Evolutionary conservation across 495 filamentous ascomycete genomes (phyloP), one percentile per base, ranked within the genome.

Genomic region (Hypoxylon trugodes): DNA sequence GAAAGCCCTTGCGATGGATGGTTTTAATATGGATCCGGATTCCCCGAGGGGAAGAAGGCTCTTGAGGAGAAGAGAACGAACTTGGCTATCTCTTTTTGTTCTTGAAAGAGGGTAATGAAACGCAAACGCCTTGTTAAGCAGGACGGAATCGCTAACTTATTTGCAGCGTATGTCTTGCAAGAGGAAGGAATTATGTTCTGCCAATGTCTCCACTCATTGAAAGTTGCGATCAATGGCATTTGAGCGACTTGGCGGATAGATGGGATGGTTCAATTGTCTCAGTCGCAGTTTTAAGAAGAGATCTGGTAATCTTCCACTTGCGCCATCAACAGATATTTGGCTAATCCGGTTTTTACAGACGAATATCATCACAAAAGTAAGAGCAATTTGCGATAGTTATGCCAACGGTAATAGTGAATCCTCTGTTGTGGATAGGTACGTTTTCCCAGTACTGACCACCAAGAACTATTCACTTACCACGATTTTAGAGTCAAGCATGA

Each of bases 11-110:
- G 77, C 82, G 33, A 79, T 91, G 65, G 88, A 90, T 72, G 87
- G 87, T 1, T 90, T 89, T 67, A 78, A 77, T 16, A 76, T 90
- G 6, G 86, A 88, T 49, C 79, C 86, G n/a, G 64, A 28, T 1
- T 89, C 85, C 1, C 80, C 84, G 53, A 79, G 77, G 64, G 87
- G 88, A 8, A 74, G 80, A 49, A 77, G 86, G 49, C 66, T 91
- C 9, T 65, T 90, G 6, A 81, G 88, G 61, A 75, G 87, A 57
- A 79, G 88, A 33, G 88, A 91, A 71, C 80, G 88, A 54, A 81
- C 84, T 10, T 91, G 88, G 87, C 81, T 91, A 53, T 83, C 88
- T 1, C 73, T 91, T 10, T 91, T 88, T 69, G 87, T 90, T 10
- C 80, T 91, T n/a, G 88, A 91, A 57, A 77, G 88, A 74, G 87